Conservation (phyloP, 352 stramenopile genomes). For the Phytophthora chlamydospora region DNA sequence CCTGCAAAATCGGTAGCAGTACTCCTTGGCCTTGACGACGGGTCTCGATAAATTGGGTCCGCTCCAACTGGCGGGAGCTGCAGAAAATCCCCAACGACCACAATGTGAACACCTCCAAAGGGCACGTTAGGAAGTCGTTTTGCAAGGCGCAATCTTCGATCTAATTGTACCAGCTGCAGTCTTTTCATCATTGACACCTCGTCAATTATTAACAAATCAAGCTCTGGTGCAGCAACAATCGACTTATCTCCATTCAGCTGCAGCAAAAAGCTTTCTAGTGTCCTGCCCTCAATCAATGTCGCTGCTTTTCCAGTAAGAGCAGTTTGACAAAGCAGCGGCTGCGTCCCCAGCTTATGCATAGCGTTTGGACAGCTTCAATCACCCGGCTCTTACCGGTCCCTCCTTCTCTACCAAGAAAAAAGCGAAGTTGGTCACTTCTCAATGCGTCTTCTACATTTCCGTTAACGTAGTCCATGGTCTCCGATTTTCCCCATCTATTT, state of each 20-base stretch:
- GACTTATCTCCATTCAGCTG: background rate
- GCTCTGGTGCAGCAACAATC: background rate
- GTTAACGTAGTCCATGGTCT: background rate
- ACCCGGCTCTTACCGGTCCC: background rate
- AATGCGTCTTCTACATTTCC: background rate
- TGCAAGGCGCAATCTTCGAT: background rate
- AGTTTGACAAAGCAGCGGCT: background rate
- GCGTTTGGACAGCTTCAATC: background rate
- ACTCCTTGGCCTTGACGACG: background rate
- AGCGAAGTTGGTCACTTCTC: background rate
- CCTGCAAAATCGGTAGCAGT: background rate
- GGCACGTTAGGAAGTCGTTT: background rate
- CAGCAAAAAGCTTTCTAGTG: background rate
- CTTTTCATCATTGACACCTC: slow-evolving; percentile 9
- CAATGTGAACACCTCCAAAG: slow-evolving; percentile 8
- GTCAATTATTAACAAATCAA: background rate
- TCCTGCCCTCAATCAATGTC: background rate
- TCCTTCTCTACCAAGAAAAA: background rate
- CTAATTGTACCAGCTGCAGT: background rate
- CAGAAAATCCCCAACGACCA: slow-evolving; percentile 3
- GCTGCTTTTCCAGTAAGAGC: background rate
- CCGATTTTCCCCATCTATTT: background rate
- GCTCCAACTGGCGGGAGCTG: slow-evolving; percentile 1
- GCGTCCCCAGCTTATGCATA: background rate
- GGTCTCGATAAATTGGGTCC: background rate